Base-by-base conservation (phyloP, 73 alveolate genomes). In the Paramecium primaurelia region DNA sequence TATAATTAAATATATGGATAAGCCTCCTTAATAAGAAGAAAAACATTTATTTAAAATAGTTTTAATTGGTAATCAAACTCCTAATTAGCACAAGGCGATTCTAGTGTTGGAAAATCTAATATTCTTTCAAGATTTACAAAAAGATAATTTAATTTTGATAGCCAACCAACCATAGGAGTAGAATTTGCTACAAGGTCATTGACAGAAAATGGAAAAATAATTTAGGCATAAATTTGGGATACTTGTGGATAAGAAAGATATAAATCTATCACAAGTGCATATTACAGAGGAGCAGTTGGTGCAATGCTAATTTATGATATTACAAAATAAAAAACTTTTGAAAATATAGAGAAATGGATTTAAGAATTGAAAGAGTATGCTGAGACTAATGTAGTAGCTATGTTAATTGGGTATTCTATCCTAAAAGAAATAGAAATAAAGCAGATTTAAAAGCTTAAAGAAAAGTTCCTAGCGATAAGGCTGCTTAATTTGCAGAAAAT, bases 21-120 rank as follows among this genome's bases (percentile, higher is more conserved):
- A 16, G 69, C 30, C 69, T 54, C 32, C 36, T 18, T 73, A 34
- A 16, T 7, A 86, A 58, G 93, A 86, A 20, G 59, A 22, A 25
- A 90, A 86, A 18, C 59, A 58, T 60, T 34, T 86, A 58, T 86
- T 86, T 90, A 86, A 86, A 58, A 86, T 86, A 22, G 93, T 86
- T 14, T 37, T 86, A 28, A 86, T 86, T 11, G 93, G 93, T 68
- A 68, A 20, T 68, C 16, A 11, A 58, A 25, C 47, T 44, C 14
- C 26, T 25, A 36, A 68, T 6, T 38, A 92, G 6, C 14, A 6
- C 5, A 49, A 49, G 98, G 98, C 36, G 98, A 96, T 75, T 93
- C 98, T 12, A 97, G 98, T 59, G 99, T 95, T 18, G 99, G 99
- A n/a, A 96, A 96, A 92, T 92, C 98, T 30, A 96, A 96, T 69